Base-by-base conservation (phyloP, 345 rosid species). In the Draba incana region DNA sequence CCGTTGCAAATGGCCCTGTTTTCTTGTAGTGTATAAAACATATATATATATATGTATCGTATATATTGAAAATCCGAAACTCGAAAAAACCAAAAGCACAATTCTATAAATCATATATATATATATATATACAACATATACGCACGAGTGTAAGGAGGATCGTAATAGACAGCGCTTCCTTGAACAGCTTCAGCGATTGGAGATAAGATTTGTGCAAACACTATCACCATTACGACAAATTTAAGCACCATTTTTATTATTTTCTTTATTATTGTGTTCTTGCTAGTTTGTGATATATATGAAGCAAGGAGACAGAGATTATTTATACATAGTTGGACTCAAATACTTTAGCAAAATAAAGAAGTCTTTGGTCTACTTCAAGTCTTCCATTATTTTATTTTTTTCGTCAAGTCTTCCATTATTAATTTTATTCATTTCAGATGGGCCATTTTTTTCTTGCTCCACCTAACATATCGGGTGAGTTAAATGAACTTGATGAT, bases 61-160 rank as follows among this genome's bases (percentile, higher is more conserved):
- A 20, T 20, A 1, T 20, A 20, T 20, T 4, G 31, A 28, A 28
- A 3, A 28, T 28, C 31, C 31, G 5, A 4, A 28, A 28, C 31
- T 28, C 31, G 4, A 28, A 28, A 28, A 28, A 28, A 28, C 4
- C 31, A 5, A 28, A 28, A 28, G 31, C 31, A 28, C 31, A 28
- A 28, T 28, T 28, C 31, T 28, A 28, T 28, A 28, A 28, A 28
- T 28, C 1, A 20, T 20, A 20, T 20, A 20, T 20, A 20, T 20
- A 20, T 20, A 20, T 20, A 20, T 20, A 20, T 20, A 20, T 20
- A 20, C 20, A 20, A 1, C 20, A 20, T 48, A 54, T 37, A 66
- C 71, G 53, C 9, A 75, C 78, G 30, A 45, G 78, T 75, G 64
- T 75, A 75, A 6, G 78, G 78, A 75, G 78, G 78, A 23, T 75